A percentile compares a stretch with the other conserved stretches of the same genome.
Evolutionary conservation across 495 filamentous ascomycete genomes (phyloP).

Genomic region (Podospora appendiculata): DNA sequence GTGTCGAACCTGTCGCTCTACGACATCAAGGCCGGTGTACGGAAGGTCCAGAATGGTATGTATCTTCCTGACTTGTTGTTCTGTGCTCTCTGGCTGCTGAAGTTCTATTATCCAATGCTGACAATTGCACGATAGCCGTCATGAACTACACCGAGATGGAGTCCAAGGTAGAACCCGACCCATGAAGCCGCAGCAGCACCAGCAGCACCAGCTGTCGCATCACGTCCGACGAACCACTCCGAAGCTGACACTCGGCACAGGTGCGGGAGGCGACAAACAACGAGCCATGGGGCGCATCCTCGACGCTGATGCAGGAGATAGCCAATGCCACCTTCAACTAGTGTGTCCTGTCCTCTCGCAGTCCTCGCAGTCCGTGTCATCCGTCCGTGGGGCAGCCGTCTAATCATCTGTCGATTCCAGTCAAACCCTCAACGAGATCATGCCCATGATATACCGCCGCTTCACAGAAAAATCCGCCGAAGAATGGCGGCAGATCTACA

Average conservation of each 20-base stretch:
- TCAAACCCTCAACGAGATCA: constrained; percentile 96
- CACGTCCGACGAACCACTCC: neutral
- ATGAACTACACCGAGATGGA: constrained; percentile 99
- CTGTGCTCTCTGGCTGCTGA: too few relatives aligned
- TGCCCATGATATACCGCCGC: constrained; percentile 99
- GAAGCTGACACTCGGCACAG: constrained; percentile 29
- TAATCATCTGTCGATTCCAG: constrained; percentile 35
- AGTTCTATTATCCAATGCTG: neutral
- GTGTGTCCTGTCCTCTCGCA: constrained; percentile 44
- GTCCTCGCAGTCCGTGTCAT: too few relatives aligned
- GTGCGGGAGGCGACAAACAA: constrained; percentile 97
- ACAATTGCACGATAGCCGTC: constrained; percentile 52
- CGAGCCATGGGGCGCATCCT: constrained; percentile 92
- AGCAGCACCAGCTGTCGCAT: neutral
- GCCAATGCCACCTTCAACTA: constrained; percentile 97
- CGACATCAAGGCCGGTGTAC: constrained; percentile 93
- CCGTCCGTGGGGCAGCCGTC: neutral
- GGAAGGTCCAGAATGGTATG: constrained; percentile 97
- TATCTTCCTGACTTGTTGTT: neutral
- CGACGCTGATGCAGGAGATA: constrained; percentile 87
- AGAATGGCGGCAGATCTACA: constrained; percentile 99
- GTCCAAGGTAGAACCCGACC: constrained; percentile 60
- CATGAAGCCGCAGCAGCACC: constrained; percentile 9
- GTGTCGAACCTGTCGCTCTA: constrained; percentile 93
- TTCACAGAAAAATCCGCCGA: constrained; percentile 98